Conservation (phyloP, 2,329 filamentous ascomycete species). For the Metarhizium guizhouense region DNA sequence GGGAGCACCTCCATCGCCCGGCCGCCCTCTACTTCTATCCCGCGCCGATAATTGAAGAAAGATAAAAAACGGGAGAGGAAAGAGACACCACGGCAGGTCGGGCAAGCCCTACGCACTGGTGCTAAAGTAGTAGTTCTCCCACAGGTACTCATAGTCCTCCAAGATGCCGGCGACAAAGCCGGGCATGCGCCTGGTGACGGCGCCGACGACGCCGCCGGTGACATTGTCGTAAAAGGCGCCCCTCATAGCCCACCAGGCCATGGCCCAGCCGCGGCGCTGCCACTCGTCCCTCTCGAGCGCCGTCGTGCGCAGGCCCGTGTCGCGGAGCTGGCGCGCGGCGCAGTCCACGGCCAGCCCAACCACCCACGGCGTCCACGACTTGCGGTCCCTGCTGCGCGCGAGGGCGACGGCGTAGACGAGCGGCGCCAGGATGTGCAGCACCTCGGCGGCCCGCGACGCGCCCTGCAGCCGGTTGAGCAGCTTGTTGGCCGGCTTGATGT, state of each 20-base stretch:
- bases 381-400: constrained; percentile 61
- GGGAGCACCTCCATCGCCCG: no score
- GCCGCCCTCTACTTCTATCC: no score
- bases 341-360: constrained; percentile 79
- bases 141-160: constrained; percentile 95
- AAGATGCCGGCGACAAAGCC: constrained; percentile 76
- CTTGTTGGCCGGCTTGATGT: constrained; percentile 85
- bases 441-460: constrained; percentile 65
- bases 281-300: constrained; percentile 85
- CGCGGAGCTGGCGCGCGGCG: constrained; percentile 71
- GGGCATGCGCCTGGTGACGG: constrained; percentile 67
- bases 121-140: constrained; percentile 95
- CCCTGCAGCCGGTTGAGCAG: constrained; percentile 79
- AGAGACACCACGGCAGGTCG: no score
- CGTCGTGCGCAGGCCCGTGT: constrained; percentile 72
- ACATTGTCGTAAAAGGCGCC: constrained; percentile 95
- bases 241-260: constrained; percentile 94
- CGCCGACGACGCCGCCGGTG: constrained; percentile 65
- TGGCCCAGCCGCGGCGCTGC: constrained; percentile 76
- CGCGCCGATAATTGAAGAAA: no score
- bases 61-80: no score
- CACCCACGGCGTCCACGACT: constrained; percentile 87
- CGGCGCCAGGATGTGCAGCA: constrained; percentile 85
- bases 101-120: constrained; percentile 31
- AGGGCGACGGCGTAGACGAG: constrained; percentile 80